Evolutionary conservation across 345 rosid species (phyloP).

Genomic region (Crucihimalaya himalaica): DNA sequence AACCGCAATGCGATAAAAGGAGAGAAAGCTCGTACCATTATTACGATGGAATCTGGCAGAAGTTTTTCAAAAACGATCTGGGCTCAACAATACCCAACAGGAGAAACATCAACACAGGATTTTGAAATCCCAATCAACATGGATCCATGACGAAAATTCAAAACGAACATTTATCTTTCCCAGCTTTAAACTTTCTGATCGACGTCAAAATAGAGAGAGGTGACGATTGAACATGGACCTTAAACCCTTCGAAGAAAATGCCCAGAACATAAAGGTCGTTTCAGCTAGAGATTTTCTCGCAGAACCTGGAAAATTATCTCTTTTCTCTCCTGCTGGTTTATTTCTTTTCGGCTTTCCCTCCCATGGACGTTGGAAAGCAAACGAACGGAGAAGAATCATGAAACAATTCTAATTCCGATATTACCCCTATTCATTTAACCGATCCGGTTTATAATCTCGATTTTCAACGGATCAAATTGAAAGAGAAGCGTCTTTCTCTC

Average conservation of each 20-base stretch:
- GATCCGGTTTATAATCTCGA: conserved; percentile 15
- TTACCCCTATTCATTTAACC: conserved; percentile 28
- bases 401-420: conserved; percentile 13
- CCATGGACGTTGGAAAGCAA: conserved; percentile 38
- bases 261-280: neutral
- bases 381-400: conserved; percentile 22
- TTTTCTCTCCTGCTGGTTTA: conserved; percentile 1
- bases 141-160: neutral
- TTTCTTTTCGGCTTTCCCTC: conserved; percentile 32
- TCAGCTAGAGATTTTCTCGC: conserved; percentile 18
- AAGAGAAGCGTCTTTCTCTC: neutral
- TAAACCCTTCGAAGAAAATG: neutral
- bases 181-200: conserved; percentile 13
- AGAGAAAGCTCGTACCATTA: conserved; percentile 36
- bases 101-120: conserved; percentile 13
- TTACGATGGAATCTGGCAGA: conserved; percentile 6
- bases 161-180: neutral
- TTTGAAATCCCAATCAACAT: neutral
- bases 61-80: neutral
- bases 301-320: neutral
- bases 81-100: conserved; percentile 2
- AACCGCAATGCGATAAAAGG: conserved; percentile 1
- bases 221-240: neutral
- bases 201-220: conserved; percentile 9
- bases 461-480: neutral